Evolutionary conservation across 208 protist genomes (phyloP).

Genomic region (Trypanosoma scelopori): DNA sequence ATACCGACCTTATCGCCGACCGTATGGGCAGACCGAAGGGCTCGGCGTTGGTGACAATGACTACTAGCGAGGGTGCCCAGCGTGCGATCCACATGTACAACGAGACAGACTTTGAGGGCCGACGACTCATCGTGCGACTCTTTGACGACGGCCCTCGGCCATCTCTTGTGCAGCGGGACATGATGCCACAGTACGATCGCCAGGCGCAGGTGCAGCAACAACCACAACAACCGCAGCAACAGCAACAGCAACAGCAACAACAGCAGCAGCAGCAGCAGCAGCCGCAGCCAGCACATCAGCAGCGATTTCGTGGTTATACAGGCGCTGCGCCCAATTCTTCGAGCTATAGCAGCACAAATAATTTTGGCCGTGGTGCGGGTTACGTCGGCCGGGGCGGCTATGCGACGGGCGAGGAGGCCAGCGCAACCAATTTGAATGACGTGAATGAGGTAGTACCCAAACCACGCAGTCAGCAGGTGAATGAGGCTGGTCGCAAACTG

Average conservation of each 20-base stretch:
- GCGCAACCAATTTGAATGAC: constrained; percentile 26
- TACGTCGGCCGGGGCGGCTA: constrained; percentile 28
- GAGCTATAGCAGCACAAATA: constrained; percentile 32
- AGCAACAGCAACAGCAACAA: constrained; percentile 14
- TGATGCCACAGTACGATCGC: constrained; percentile 57
- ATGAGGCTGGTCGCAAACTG: constrained; percentile 64
- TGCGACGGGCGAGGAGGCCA: constrained; percentile 21
- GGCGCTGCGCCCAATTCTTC: neutral
- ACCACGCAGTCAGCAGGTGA: constrained; percentile 76
- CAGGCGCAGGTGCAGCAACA: constrained; percentile 25
- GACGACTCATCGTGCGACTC: constrained; percentile 79
- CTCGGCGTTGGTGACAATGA: constrained; percentile 85
- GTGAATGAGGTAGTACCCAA: constrained; percentile 55
- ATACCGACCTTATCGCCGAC: constrained; percentile 87
- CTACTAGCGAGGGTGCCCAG: constrained; percentile 57
- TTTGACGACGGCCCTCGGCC: constrained; percentile 83
- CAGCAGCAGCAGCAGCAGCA: constrained; percentile 26
- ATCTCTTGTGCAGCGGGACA: constrained; percentile 68
- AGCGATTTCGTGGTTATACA: constrained; percentile 23
- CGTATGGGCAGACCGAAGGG: constrained; percentile 71
- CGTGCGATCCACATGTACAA: constrained; percentile 81
- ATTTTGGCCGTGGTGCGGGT: constrained; percentile 20
- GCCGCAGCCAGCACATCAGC: constrained; percentile 10
- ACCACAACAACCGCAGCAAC: constrained; percentile 21
- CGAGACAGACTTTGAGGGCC: constrained; percentile 88